Conservation (phyloP, 768 basidiomycete species). For the Auricularia cornea region DNA sequence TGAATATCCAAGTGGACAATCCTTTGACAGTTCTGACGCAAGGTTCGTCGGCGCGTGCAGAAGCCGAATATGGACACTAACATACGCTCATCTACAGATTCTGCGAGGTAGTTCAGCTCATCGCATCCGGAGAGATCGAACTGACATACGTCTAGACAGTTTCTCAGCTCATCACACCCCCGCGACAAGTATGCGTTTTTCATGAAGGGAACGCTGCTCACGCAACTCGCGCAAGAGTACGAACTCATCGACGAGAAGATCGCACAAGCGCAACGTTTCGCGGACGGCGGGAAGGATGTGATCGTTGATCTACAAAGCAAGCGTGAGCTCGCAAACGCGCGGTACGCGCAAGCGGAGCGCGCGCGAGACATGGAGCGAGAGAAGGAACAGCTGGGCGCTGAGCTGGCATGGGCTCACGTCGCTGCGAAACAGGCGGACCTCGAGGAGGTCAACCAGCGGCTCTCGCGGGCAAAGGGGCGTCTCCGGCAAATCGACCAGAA, state of each 20-base stretch:
- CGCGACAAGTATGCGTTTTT: conserved; percentile 93
- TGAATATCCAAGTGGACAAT: conserved; percentile 96
- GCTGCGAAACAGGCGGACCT: conserved; percentile 45
- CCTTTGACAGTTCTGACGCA: conserved; percentile 93
- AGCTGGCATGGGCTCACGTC: conserved; percentile 88
- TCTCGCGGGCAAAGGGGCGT: neutral
- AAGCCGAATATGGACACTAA: neutral
- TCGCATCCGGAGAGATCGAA: conserved; percentile 27
- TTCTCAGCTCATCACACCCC: conserved; percentile 73
- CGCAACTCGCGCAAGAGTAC: conserved; percentile 84
- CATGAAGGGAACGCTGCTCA: conserved; percentile 85
- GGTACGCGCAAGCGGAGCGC: conserved; percentile 66
- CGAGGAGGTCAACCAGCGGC: neutral
- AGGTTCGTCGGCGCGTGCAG: conserved; percentile 28
- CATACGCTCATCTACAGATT: neutral
- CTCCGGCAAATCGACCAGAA: neutral
- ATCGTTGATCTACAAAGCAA: conserved; percentile 65
- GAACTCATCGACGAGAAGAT: conserved; percentile 67
- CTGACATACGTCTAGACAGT: conserved; percentile 52
- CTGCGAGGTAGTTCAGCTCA: neutral
- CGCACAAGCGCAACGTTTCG: conserved; percentile 52
- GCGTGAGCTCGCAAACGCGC: conserved; percentile 46
- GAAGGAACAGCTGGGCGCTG: conserved; percentile 63
- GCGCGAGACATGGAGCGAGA: conserved; percentile 63
- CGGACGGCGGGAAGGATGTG: conserved; percentile 63